Conservation (phyloP, 805 yeast genomes). For the Pichia ethanolica region DNA sequence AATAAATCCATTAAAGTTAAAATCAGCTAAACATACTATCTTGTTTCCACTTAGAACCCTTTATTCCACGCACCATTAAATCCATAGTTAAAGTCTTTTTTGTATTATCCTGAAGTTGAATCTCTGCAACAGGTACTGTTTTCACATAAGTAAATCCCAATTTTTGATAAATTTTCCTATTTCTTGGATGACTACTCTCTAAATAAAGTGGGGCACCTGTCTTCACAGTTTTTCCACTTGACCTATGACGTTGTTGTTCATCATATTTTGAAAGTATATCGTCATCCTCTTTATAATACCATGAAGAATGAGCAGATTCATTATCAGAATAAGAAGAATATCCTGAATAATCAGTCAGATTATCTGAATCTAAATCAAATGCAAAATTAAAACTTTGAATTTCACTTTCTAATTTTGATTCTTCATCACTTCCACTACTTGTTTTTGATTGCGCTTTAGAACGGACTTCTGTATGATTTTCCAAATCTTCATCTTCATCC, state of each 20-base stretch:
- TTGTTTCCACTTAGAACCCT: conserved; percentile 29
- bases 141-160: conserved; percentile 40
- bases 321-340: conserved; percentile 26
- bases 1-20: too few relatives aligned
- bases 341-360: conserved; percentile 29
- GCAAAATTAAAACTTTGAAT: conserved; percentile 28
- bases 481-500: conserved; percentile 13
- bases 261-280: conserved; percentile 29
- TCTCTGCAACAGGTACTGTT: conserved; percentile 29
- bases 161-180: conserved; percentile 45
- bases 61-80: conserved; percentile 32
- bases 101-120: conserved; percentile 20
- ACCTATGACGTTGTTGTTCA: conserved; percentile 18
- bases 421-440: conserved; percentile 14
- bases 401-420: conserved; percentile 27
- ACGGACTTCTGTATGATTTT: background rate
- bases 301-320: conserved; percentile 29
- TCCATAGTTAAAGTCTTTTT: conserved; percentile 28
- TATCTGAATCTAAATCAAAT: conserved; percentile 28
- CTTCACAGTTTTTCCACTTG: conserved; percentile 3
- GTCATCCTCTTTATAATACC: conserved; percentile 30
- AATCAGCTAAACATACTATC: conserved; percentile 11
- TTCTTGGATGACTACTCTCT: conserved; percentile 50
- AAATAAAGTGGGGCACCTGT: conserved; percentile 37
- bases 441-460: conserved; percentile 1